A percentile compares a stretch with the other conserved stretches of the same genome.
phyloP scores from a whole-genome alignment of 495 filamentous ascomycete genomes.

The Polyplosphaeria fusca region DNA sequence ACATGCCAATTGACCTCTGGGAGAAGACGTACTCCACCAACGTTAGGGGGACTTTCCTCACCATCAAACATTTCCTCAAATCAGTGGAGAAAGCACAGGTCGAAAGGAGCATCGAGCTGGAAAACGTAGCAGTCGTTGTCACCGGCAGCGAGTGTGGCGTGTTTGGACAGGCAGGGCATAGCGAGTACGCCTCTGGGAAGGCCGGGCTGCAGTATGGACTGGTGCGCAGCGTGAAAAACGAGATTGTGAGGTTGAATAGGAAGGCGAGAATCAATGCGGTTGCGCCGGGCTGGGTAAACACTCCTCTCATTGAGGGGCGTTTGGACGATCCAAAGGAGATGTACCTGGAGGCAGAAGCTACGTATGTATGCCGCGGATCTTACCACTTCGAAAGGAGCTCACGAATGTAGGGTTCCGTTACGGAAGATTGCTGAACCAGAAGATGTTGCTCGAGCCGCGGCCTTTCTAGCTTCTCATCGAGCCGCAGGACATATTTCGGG shows the following conservation, averaged over 20 bases:
- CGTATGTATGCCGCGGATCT: constrained; percentile 32
- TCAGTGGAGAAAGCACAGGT: constrained; percentile 42
- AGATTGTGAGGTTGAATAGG: constrained; percentile 52
- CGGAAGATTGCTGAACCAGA: constrained; percentile 48
- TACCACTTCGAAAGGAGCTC: neutral
- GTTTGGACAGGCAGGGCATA: constrained; percentile 52
- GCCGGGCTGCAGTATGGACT: constrained; percentile 55
- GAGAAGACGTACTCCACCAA: constrained; percentile 52
- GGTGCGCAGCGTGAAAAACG: constrained; percentile 53
- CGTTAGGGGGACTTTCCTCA: constrained; percentile 54
- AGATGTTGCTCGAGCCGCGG: constrained; percentile 52
- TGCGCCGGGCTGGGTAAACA: constrained; percentile 51
- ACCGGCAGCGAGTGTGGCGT: constrained; percentile 35
- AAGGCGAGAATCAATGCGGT: constrained; percentile 57
- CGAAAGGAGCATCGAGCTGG: constrained; percentile 41
- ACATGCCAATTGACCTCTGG: constrained; percentile 52
- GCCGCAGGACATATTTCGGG: constrained; percentile 56
- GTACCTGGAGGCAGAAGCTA: constrained; percentile 49
- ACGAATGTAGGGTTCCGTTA: constrained; percentile 39
- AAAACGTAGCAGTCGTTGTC: constrained; percentile 55
- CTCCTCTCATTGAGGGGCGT: constrained; percentile 47
- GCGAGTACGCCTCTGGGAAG: constrained; percentile 52
- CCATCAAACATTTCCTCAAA: constrained; percentile 57
- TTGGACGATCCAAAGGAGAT: constrained; percentile 49
- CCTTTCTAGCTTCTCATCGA: constrained; percentile 52